Evolutionary conservation across 1,284 basidiomycete genomes (phyloP).

Genomic region (Hemileia vastatrix): DNA sequence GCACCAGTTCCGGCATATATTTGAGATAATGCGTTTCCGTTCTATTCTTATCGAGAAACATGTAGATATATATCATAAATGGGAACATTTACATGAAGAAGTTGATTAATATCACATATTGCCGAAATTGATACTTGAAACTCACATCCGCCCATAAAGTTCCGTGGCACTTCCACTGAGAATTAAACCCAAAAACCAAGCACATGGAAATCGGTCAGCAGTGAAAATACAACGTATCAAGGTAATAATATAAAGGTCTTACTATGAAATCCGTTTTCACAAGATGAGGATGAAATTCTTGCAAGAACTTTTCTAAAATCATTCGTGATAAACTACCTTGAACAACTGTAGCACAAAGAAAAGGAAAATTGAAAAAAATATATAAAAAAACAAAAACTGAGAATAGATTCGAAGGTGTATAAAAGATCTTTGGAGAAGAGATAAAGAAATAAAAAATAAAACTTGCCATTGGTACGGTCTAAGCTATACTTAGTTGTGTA

Average conservation of each 20-base stretch:
- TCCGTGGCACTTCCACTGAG: conserved; percentile 76
- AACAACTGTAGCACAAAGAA: conserved; percentile 6
- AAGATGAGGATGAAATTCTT: conserved; percentile 10
- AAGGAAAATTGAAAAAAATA: not conserved
- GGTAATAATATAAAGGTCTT: conserved; percentile 61
- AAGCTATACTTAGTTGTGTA: conserved; percentile 61
- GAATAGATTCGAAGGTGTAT: too few relatives aligned
- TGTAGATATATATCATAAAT: too few relatives aligned
- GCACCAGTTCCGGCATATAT: conserved; percentile 97
- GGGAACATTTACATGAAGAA: not conserved
- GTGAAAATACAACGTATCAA: too few relatives aligned
- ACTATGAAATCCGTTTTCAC: conserved; percentile 16
- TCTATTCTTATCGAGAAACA: conserved; percentile 42
- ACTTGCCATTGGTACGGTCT: conserved; percentile 95
- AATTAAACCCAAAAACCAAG: conserved; percentile 46
- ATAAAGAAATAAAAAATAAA: conserved; percentile 53
- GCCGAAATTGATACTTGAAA: not conserved
- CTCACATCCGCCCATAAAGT: conserved; percentile 79
- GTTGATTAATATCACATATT: not conserved
- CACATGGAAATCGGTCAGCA: too few relatives aligned
- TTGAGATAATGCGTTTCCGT: conserved; percentile 71
- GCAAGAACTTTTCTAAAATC: conserved; percentile 7
- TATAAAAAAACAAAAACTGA: not conserved
- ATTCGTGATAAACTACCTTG: conserved; percentile 16
- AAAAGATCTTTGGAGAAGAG: not conserved